Base-by-base conservation (phyloP, 2,329 filamentous ascomycete species). In the Aspergillus terreus region DNA sequence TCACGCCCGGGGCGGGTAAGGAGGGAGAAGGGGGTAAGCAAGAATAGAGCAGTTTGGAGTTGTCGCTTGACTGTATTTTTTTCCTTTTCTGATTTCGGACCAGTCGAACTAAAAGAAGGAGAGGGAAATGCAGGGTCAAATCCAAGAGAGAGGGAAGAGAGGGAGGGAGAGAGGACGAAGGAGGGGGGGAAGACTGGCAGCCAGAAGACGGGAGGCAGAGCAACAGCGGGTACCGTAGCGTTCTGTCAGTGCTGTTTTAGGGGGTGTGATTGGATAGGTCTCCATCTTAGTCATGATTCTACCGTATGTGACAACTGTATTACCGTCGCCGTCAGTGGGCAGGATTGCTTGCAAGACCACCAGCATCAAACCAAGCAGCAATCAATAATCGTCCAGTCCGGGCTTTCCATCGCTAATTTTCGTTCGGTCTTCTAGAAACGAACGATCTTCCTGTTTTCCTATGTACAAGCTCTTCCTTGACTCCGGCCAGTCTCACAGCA, bases 131-230 rank as follows among this genome's bases (percentile, higher is more conserved):
- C 27, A 30, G 10, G 27, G 35, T 4, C n/a, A 27, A 49, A 36
- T 33, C 41, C 54, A 52, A 52, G 54, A 58, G 66, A 58, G 58
- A 52, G 52, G 47, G 50, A 54, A 59, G 55, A 17, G 32, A 46
- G 42, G 57, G 47, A 55, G 54, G 54, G 45, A 49, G 55, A 52
- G 50, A 54, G 45, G 49, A 52, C 53, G 46, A 46, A 51, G 49
- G 49, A 55, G 47, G 51, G 46, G 44, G 38, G 58, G 47, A 53
- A 30, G 41, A 42, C 53, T 46, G 49, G 23, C 49, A 43, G 55
- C 42, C 30, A 43, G 48, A 19, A 19, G 19, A 19, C 19, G 50
- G 54, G 47, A 44, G 53, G 54, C 49, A 55, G 44, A 51, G 49
- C 41, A 46, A 2, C 19, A 47, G 33, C 30, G 42, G 42, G 56